These are phyloP conservation scores for Crithidia thermophila DNA, from an alignment of 208 protist species.

Conservation along the genomic window DNA sequence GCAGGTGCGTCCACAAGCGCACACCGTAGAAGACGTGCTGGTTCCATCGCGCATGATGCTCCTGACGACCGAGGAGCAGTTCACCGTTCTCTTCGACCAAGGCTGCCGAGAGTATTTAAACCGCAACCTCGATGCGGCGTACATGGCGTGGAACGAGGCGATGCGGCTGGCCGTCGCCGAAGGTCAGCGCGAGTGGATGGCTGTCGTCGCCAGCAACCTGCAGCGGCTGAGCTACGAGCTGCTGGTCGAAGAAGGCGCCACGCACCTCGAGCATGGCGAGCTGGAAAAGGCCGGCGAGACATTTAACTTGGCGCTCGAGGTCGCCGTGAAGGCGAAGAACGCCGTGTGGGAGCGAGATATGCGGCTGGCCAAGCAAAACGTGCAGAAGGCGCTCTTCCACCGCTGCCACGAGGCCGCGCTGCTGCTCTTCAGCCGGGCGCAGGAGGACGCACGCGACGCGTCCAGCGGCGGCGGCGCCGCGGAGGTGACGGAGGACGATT, in stretches of 20 bases:
- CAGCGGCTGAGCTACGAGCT: conserved; percentile 92
- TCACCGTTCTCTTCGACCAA: conserved; percentile 82
- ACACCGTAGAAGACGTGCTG: conserved; percentile 38
- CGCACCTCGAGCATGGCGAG: conserved; percentile 59
- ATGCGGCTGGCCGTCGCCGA: conserved; percentile 74
- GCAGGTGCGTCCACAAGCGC: conserved; percentile 9
- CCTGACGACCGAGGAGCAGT: conserved; percentile 57
- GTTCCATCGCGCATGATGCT: conserved; percentile 27
- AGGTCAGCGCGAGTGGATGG: conserved; percentile 92
- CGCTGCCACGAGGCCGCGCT: conserved; percentile 84
- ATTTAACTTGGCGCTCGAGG: conserved; percentile 74
- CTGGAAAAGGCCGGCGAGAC: conserved; percentile 75
- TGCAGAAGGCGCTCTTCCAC: conserved; percentile 87
- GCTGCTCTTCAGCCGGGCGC: conserved; percentile 71
- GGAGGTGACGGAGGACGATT: conserved; percentile 69
- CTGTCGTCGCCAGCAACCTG: conserved; percentile 87
- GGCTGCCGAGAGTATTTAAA: conserved; percentile 80
- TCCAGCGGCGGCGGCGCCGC: not conserved
- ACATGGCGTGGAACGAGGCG: conserved; percentile 91
- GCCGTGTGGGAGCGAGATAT: conserved; percentile 85
- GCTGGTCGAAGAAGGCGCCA: conserved; percentile 75
- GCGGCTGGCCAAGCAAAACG: conserved; percentile 67
- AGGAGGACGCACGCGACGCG: conserved; percentile 25
- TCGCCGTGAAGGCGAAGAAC: conserved; percentile 87
- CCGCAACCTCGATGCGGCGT: conserved; percentile 81